A percentile compares a stretch with the other conserved stretches of the same genome.
Evolutionary conservation across 805 yeast genomes (phyloP).

Genomic region (Wickerhamiella lipophila): DNA sequence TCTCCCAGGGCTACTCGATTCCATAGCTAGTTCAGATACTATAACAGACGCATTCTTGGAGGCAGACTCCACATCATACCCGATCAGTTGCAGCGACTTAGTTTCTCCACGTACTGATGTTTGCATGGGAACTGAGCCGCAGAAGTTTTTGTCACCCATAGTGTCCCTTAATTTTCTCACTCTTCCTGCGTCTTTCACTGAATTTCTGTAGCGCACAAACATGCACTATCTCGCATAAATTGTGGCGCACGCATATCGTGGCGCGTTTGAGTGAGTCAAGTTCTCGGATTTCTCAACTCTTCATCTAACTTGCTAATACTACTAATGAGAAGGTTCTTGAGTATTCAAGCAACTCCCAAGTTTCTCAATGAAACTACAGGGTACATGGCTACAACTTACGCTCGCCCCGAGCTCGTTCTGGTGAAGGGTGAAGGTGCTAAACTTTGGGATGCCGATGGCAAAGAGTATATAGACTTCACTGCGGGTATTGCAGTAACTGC

Average conservation of each 20-base stretch:
- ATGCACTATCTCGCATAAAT: background rate
- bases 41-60: no score
- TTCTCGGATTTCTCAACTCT: background rate
- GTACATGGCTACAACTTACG: constrained; percentile 28
- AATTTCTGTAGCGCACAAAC: background rate
- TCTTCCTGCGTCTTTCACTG: no score
- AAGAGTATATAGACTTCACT: constrained; percentile 72
- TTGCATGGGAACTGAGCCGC: no score
- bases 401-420: constrained; percentile 45
- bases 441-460: constrained; percentile 66
- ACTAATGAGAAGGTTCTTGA: background rate
- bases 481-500: constrained; percentile 98
- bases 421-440: constrained; percentile 72
- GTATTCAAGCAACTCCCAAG: background rate
- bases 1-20: no score
- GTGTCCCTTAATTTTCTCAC: no score
- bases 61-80: no score
- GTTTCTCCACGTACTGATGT: no score
- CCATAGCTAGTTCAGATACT: no score
- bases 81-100: no score
- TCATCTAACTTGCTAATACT: background rate
- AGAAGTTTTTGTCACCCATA: no score
- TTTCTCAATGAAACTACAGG: background rate
- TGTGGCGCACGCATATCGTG: background rate
- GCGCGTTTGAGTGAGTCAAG: background rate